Evolutionary conservation across 2,329 filamentous ascomycete genomes (phyloP), one percentile per base, ranked within the genome.

Genomic region (Calonectria pauciramosa): DNA sequence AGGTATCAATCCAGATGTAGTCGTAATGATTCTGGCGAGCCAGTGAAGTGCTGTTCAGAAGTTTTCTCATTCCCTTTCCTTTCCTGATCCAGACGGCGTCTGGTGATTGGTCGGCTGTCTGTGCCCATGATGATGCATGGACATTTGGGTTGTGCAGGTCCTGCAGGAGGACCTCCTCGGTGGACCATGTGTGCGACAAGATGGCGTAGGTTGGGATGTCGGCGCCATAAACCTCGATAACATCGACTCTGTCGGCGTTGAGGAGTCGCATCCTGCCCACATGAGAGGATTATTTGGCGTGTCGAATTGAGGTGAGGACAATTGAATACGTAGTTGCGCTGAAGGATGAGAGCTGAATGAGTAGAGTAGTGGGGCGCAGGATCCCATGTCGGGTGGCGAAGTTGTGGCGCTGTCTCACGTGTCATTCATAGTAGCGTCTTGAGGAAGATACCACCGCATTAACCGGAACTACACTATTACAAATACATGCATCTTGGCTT

Each of bases 1-100:
- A 75, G 6, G 73, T 72, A 16, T 78, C 76, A 2, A 78, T 67
- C 76, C 76, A 78, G 30, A 70, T 70, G 28, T 71, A 71, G 3
- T 68, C 26, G 18, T 38, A 36, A 6, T 52, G 5, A 6, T 59
- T 38, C 18, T 18, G 49, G 3, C 13, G 32, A 38, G 51, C 28
- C 14, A 59, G 28, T 18, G 18, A 36, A 10, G 63, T 65, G 23
- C 44, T 51, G n/a, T 60, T 30, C 16, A 56, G 4, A 10, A 69
- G 59, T 44, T 65, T 70, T 28, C 23, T 26, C 38, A 36, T 16
- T 3, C 34, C 38, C 14, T 47, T 66, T 34, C 47, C 51, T 66
- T 56, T 72, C 8, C 28, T 70, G n/a, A 32, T 13, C 14, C 59
- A n/a, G 10, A 60, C 3, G 9, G 20, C 20, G 28, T 23, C 18